phyloP scores from a whole-genome alignment of 1,284 basidiomycete species.

The Sporisorium reilianum region DNA sequence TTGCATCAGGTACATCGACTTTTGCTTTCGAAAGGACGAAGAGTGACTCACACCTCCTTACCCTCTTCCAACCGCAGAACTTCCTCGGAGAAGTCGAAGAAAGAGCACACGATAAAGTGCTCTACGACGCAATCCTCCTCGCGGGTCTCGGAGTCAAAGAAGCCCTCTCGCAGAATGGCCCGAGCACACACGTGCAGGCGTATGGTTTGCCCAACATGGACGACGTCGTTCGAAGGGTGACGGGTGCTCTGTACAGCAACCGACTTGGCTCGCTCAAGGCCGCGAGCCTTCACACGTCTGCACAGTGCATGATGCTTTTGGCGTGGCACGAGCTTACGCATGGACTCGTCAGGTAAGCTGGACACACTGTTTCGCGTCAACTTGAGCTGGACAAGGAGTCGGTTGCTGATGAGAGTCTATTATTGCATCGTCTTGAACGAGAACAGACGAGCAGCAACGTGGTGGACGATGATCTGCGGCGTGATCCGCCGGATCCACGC shows the following conservation, averaged over 20 bases:
- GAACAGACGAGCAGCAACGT: constrained; percentile 27
- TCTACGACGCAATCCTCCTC: constrained; percentile 25
- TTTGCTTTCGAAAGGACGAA: neutral
- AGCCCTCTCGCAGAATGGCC: neutral
- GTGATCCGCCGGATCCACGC: constrained; percentile 11
- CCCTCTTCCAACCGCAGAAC: neutral
- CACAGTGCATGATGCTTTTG: constrained; percentile 33
- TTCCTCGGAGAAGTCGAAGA: constrained; percentile 14
- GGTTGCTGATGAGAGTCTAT: neutral
- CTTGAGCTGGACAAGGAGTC: neutral
- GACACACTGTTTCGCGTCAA: too few relatives aligned
- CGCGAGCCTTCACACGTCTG: constrained; percentile 7
- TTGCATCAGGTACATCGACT: neutral
- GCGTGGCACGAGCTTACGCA: constrained; percentile 42
- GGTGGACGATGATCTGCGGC: constrained; percentile 21
- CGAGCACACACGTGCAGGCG: neutral
- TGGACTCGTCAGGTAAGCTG: constrained; percentile 28
- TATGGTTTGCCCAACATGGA: constrained; percentile 7
- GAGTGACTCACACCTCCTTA: neutral
- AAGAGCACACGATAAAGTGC: constrained; percentile 1
- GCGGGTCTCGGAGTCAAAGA: constrained; percentile 14
- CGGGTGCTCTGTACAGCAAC: constrained; percentile 2
- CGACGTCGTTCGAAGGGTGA: neutral
- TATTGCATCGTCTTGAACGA: neutral
- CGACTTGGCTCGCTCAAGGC: constrained; percentile 14